A percentile compares a stretch with the other conserved stretches of the same genome.
Evolutionary conservation across 805 yeast species (phyloP).

Genomic region (Helenozyma baotianmanensis): DNA sequence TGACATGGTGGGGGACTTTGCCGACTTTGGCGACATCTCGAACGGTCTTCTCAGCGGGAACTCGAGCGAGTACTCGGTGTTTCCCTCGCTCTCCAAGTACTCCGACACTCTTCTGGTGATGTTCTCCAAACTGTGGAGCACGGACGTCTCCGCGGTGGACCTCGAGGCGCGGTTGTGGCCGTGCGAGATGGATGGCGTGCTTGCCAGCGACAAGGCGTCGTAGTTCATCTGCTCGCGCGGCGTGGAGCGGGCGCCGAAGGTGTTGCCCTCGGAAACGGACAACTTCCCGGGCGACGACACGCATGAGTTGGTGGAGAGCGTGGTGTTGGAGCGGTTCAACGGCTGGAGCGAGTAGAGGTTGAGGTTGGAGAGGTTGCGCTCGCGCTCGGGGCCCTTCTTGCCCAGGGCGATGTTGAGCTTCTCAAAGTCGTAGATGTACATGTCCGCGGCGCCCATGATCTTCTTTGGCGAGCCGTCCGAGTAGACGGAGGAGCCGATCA

Average conservation of each 20-base stretch:
- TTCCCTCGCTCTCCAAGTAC: conserved; percentile 7
- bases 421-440: conserved; percentile 20
- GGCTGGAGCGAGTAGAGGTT: conserved; percentile 27
- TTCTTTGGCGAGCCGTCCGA: not conserved
- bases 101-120: conserved; percentile 23
- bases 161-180: conserved; percentile 3
- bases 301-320: conserved; percentile 19
- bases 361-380: conserved; percentile 11
- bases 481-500: not conserved
- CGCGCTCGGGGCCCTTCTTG: conserved; percentile 4
- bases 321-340: conserved; percentile 27
- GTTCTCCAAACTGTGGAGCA: conserved; percentile 25
- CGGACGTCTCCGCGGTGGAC: conserved; percentile 24
- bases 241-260: not conserved
- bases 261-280: not conserved
- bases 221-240: not conserved
- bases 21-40: no score
- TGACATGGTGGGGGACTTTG: no score
- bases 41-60: no score
- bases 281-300: not conserved
- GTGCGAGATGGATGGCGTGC: not conserved
- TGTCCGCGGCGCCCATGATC: not conserved
- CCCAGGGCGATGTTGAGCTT: conserved; percentile 16
- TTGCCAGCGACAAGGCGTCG: not conserved
- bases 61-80: not conserved